Evolutionary conservation across 768 basidiomycete species (phyloP).

Genomic region (Tricholoma sp.): DNA sequence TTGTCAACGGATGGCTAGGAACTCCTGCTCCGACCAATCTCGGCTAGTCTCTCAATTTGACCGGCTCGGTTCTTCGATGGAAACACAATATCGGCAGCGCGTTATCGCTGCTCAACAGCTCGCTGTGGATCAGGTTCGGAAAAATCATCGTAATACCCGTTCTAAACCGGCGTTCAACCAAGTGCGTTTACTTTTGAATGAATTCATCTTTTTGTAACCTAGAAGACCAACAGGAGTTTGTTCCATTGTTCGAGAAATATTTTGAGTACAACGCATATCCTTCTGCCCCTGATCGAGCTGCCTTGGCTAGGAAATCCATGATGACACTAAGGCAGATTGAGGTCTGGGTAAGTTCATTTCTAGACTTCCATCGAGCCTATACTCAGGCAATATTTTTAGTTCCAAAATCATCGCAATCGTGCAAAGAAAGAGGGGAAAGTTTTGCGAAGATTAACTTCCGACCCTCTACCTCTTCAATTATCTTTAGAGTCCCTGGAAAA

Average conservation of each 20-base stretch:
- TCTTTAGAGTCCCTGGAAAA: conserved; percentile 17
- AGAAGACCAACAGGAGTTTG: conserved; percentile 32
- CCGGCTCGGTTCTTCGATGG: no score
- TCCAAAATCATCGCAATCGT: conserved; percentile 49
- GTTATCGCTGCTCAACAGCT: background rate
- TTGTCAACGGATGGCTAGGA: no score
- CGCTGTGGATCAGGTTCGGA: background rate
- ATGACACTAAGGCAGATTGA: conserved; percentile 47
- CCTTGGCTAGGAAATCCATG: conserved; percentile 35
- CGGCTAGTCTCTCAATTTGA: no score
- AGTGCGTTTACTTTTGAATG: no score
- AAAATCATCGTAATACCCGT: no score
- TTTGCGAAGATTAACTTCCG: conserved; percentile 14
- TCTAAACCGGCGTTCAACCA: no score
- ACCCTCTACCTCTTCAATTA: conserved; percentile 16
- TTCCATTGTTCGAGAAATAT: conserved; percentile 41
- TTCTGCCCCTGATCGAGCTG: conserved; percentile 28
- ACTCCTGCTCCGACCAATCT: no score
- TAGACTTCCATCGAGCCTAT: background rate
- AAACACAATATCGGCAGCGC: background rate
- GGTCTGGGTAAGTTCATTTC: conserved; percentile 40
- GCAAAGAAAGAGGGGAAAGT: conserved; percentile 25
- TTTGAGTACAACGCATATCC: conserved; percentile 47
- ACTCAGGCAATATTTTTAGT: conserved; percentile 26
- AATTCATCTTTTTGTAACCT: no score